Base-by-base conservation (phyloP, 306 rosid genomes). In the Lathyrus aphaca region DNA sequence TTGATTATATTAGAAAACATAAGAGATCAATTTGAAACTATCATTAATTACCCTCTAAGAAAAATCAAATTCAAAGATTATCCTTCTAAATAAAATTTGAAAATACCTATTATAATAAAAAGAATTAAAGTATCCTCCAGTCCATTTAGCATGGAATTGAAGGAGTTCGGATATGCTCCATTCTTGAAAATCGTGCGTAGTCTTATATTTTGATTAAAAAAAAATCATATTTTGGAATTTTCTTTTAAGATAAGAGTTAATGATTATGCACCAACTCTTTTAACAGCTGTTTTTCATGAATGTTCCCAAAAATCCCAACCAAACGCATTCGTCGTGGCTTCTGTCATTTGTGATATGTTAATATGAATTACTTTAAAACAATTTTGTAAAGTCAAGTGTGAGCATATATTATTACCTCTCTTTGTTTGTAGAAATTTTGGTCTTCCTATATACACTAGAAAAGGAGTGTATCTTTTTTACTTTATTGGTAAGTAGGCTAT, bases 231-330 rank as follows among this genome's bases (percentile, higher is more conserved):
- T 71, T 79, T 69, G 21, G 35, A 73, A 17, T 62, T 68, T 21
- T 21, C 1, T 21, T 21, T 21, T 21, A 21, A 21, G 23, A 21
- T 21, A 21, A 30, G 35, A 73, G 27, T 55, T 68, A 21, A 14
- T 55, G 15, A 56, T 71, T 65, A 15, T 58, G 29, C 71, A 73
- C 67, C 80, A 72, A 65, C 82, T 53, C 68, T 16, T 56, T n/a
- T 19, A 56, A 71, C 81, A 82, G 76, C 81, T 75, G 73, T 66
- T 62, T 3, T 49, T 25, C 30, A 37, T 73, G 60, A 29, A 60
- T 51, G 75, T 44, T 70, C 65, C 49, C 39, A 56, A 56, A 53
- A 53, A 25, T 27, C 39, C 38, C 74, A 69, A 57, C 76, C 72
- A 70, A 66, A 68, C 75, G 62, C 75, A 71, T 65, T 42, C 63